These are phyloP conservation scores for Bondarzewia mesenterica DNA, from an alignment of 1,284 basidiomycete genomes.

Conservation along the genomic window DNA sequence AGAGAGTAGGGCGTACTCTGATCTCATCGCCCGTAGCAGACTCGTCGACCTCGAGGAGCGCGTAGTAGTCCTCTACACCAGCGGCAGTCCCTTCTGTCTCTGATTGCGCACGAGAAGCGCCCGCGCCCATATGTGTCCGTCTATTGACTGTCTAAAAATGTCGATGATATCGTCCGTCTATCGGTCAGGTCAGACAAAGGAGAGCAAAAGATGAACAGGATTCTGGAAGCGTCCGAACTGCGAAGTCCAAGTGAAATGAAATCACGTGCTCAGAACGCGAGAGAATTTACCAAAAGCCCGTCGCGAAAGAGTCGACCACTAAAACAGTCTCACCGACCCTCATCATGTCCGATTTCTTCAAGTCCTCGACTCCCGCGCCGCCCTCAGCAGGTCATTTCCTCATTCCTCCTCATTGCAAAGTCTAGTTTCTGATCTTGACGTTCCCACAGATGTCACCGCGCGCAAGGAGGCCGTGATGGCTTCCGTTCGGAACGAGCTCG, in stretches of 20 bases:
- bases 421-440: neutral
- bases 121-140: constrained; percentile 72
- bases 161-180: too few relatives aligned
- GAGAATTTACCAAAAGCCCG: neutral
- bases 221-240: constrained; percentile 2
- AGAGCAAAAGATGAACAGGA: neutral
- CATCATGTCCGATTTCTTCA: constrained; percentile 44
- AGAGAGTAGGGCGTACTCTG: constrained; percentile 42
- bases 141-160: neutral
- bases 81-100: constrained; percentile 19
- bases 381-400: constrained; percentile 19
- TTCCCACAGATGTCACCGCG: constrained; percentile 43
- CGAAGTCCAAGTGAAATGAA: neutral
- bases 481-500: constrained; percentile 63
- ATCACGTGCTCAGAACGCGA: neutral
- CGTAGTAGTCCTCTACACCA: constrained; percentile 60
- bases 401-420: constrained; percentile 15
- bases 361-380: constrained; percentile 19
- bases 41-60: constrained; percentile 72
- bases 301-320: neutral
- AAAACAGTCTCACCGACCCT: constrained; percentile 7
- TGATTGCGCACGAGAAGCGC: constrained; percentile 46
- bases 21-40: constrained; percentile 83
- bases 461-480: constrained; percentile 69
- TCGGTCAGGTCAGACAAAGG: neutral